A percentile compares a stretch with the other conserved stretches of the same genome.
Conservation (phyloP, 2,329 filamentous ascomycete species). For the Didymella segeticola region DNA sequence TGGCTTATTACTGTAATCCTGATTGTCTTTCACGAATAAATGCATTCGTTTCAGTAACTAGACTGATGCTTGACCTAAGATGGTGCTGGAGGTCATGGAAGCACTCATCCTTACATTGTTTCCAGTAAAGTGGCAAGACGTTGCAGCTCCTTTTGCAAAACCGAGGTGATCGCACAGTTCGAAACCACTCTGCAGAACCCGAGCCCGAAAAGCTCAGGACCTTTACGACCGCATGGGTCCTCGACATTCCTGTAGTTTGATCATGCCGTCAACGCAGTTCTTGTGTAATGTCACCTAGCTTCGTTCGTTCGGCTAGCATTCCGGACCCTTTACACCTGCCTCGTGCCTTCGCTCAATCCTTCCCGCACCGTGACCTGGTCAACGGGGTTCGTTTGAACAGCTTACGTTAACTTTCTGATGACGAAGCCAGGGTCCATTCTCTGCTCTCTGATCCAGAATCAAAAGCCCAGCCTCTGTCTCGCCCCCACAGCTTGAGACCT, state of each 20-base stretch:
- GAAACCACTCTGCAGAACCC: not conserved
- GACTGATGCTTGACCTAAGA: no score
- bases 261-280: slow-evolving; percentile 2
- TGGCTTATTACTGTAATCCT: not conserved
- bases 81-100: no score
- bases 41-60: slow-evolving; percentile 1
- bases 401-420: not conserved
- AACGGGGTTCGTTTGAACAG: not conserved
- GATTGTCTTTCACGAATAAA: slow-evolving; percentile 1
- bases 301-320: slow-evolving; percentile 5
- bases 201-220: not conserved
- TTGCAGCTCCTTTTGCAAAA: not conserved
- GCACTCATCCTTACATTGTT: no score
- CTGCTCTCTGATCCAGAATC: not conserved
- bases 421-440: not conserved
- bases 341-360: slow-evolving; percentile 5
- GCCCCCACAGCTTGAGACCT: not conserved
- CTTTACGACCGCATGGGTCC: not conserved
- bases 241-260: slow-evolving; percentile 4
- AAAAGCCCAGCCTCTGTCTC: not conserved
- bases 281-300: slow-evolving; percentile 5
- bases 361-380: slow-evolving; percentile 16
- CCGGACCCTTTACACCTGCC: slow-evolving; percentile 3
- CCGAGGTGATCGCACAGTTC: not conserved
- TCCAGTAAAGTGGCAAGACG: no score